Evolutionary conservation across 2,329 filamentous ascomycete genomes (phyloP).

Genomic region (Fusarium sp.): DNA sequence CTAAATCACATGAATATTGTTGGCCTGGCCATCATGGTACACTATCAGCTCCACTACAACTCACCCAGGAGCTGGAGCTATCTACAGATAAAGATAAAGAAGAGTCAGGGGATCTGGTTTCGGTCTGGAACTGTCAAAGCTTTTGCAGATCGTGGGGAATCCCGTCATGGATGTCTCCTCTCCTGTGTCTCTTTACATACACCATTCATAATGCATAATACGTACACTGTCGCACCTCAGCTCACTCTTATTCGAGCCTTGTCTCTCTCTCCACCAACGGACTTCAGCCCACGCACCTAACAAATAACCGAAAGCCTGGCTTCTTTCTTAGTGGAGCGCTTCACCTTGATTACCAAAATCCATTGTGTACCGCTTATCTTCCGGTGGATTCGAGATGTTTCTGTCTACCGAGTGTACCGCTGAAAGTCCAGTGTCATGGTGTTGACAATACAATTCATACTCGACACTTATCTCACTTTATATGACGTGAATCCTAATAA

Average conservation of each 20-base stretch:
- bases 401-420: conserved; percentile 11
- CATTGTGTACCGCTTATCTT: conserved; percentile 29
- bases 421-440: neutral
- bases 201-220: neutral
- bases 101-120: neutral
- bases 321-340: conserved; percentile 32
- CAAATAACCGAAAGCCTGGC: conserved; percentile 32
- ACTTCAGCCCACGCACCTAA: conserved; percentile 20
- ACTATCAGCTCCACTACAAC: conserved; percentile 1
- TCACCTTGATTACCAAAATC: conserved; percentile 12
- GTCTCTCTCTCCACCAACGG: conserved; percentile 14
- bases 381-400: conserved; percentile 26
- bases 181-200: neutral
- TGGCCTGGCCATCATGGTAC: neutral
- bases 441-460: neutral
- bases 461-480: neutral
- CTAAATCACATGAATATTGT: neutral
- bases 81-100: conserved; percentile 19
- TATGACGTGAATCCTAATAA: neutral
- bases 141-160: conserved; percentile 42
- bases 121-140: conserved; percentile 30
- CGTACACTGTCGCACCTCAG: neutral
- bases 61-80: conserved; percentile 39
- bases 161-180: conserved; percentile 16
- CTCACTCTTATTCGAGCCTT: neutral